Evolutionary conservation across 2,329 filamentous ascomycete species (phyloP).

Genomic region (Talaromyces sp.): DNA sequence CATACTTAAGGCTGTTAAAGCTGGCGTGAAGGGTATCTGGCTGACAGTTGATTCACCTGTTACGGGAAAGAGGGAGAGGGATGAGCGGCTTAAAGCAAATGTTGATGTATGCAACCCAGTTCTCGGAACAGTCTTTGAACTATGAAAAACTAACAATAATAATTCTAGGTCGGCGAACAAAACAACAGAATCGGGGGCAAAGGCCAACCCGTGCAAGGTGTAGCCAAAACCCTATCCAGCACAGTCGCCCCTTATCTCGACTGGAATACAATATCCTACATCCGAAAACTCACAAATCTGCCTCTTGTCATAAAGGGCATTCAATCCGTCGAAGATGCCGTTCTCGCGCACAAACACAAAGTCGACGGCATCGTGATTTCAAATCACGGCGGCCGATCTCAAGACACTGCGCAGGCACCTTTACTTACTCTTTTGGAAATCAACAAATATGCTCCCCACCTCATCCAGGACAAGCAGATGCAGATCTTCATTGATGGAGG

Average conservation of each 20-base stretch:
- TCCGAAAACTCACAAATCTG: constrained; percentile 35
- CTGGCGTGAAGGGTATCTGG: constrained; percentile 28
- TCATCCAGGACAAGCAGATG: constrained; percentile 49
- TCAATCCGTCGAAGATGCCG: constrained; percentile 47
- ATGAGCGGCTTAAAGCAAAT: constrained; percentile 26
- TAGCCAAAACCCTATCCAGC: constrained; percentile 27
- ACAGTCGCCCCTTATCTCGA: constrained; percentile 27
- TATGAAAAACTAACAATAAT: background rate
- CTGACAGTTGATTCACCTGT: constrained; percentile 34
- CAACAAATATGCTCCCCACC: constrained; percentile 55
- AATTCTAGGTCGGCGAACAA: constrained; percentile 14
- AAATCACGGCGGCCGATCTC: constrained; percentile 44
- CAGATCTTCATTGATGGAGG: constrained; percentile 63
- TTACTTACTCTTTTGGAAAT: constrained; percentile 60
- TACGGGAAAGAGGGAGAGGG: constrained; percentile 30
- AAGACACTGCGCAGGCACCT: constrained; percentile 44
- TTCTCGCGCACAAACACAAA: constrained; percentile 41
- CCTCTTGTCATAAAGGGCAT: constrained; percentile 40
- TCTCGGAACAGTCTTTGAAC: background rate
- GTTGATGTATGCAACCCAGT: constrained; percentile 19
- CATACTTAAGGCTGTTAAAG: constrained; percentile 24
- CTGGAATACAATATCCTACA: constrained; percentile 34
- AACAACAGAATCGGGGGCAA: constrained; percentile 11
- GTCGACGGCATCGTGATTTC: constrained; percentile 42
- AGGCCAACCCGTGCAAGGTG: constrained; percentile 19